Evolutionary conservation across 2,329 filamentous ascomycete species (phyloP).

Genomic region (Lasiodiplodia sp.): DNA sequence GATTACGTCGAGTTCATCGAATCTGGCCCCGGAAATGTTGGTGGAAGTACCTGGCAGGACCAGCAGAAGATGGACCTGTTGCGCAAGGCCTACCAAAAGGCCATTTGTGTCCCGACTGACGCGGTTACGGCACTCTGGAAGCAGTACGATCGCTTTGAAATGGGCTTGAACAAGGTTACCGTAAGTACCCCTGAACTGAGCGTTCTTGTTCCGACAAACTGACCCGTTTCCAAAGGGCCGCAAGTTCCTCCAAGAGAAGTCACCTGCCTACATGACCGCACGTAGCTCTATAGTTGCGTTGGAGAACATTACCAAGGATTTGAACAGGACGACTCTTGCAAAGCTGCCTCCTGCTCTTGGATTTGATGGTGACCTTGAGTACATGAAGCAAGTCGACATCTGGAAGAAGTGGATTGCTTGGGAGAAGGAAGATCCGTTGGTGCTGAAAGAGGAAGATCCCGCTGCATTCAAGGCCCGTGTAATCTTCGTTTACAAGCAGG

Average conservation of each 20-base stretch:
- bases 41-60: conserved; percentile 91
- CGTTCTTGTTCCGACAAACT: conserved; percentile 29
- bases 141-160: conserved; percentile 96
- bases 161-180: conserved; percentile 89
- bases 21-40: conserved; percentile 82
- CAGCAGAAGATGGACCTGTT: conserved; percentile 97
- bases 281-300: conserved; percentile 87
- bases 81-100: conserved; percentile 89
- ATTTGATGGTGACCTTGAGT: conserved; percentile 87
- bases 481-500: conserved; percentile 91
- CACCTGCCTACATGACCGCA: conserved; percentile 94
- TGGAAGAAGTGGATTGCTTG: conserved; percentile 96
- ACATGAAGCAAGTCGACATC: conserved; percentile 79
- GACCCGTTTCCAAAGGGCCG: conserved; percentile 69
- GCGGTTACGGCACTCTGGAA: conserved; percentile 90
- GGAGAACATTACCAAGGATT: conserved; percentile 82
- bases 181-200: conserved; percentile 57
- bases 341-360: conserved; percentile 82
- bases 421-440: conserved; percentile 92
- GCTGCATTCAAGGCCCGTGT: conserved; percentile 78
- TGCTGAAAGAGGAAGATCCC: conserved; percentile 81
- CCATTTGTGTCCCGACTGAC: conserved; percentile 84
- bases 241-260: conserved; percentile 93
- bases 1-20: conserved; percentile 96
- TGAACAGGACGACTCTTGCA: conserved; percentile 80